Conservation (phyloP, 1,284 basidiomycete species). For the Tremellales sp. region DNA sequence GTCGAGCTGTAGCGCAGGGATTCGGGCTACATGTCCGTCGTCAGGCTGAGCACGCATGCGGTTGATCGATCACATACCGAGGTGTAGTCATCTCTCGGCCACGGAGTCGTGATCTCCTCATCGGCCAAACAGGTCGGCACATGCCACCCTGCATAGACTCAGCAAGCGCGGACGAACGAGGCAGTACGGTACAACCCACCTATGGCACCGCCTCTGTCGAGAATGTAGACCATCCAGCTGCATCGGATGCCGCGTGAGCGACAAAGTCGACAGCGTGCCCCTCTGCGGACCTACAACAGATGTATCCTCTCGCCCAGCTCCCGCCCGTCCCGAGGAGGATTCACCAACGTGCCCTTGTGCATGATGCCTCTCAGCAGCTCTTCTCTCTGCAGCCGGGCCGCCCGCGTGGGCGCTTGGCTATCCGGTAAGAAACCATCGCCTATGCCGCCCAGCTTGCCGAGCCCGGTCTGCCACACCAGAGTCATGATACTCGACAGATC, state of each 20-base stretch:
- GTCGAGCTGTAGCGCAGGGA: not conserved
- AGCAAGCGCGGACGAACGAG: conserved; percentile 14
- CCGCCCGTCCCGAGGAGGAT: conserved; percentile 13
- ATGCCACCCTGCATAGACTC: conserved; percentile 9
- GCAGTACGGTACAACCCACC: conserved; percentile 9
- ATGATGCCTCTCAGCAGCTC: conserved; percentile 17
- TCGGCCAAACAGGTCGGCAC: conserved; percentile 19
- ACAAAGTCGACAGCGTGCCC: not conserved
- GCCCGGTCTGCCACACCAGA: conserved; percentile 28
- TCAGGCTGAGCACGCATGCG: not conserved
- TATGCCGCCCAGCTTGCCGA: conserved; percentile 32
- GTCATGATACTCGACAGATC: conserved; percentile 22
- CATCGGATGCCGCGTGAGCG: not conserved
- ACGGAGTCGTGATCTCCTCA: conserved; percentile 43
- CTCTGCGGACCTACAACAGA: conserved; percentile 36
- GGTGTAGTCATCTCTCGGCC: conserved; percentile 36
- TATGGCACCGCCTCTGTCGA: conserved; percentile 18
- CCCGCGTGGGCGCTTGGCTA: conserved; percentile 2
- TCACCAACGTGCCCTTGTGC: conserved; percentile 24
- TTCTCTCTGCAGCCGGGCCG: conserved; percentile 17
- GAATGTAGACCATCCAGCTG: conserved; percentile 40
- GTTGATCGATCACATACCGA: conserved; percentile 11
- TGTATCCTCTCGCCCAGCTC: conserved; percentile 37
- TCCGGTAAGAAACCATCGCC: conserved; percentile 21
- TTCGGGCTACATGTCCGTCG: conserved; percentile 1